Evolutionary conservation across 352 stramenopile species (phyloP), one percentile per base, ranked within the genome.

Genomic region (Globisporangium yorkense): DNA sequence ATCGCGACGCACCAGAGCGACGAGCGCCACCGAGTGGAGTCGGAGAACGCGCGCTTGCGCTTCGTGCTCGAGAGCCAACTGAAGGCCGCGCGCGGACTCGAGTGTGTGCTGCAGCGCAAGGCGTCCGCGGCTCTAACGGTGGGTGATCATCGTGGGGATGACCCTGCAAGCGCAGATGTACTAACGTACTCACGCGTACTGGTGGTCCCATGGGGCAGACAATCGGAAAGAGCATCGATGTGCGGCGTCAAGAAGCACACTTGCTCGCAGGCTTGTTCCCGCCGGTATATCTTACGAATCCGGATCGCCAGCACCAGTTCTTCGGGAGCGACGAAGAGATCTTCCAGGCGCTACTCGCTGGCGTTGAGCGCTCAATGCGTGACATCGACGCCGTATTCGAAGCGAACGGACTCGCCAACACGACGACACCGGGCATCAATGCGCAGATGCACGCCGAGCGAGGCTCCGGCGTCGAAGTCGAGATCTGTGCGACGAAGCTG

Each of bases 401-500:
- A 4, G 39, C 39, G 39, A 44, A 18, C 50, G 62, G 61, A 8
- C 51, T 76, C 24, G 18, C 10, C 5, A 15, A 12, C 39, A 12
- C 9, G 3, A 18, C 39, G 39, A 44, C 12, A 12, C 5, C 39
- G 39, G 39, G 39, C 5, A 15, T 44, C 39, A 44, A 18, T 12
- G 39, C 39, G 18, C 39, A 44, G 12, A 44, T 44, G 39, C 39
- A 18, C 24, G 57, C 51, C 58, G 68, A 71, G 5, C 46, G 59
- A 10, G 59, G 63, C 24, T 59, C 60, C 13, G 58, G 62, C 43
- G 59, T 77, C 33, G 75, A 68, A 59, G 67, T 83, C 58, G 71
- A 78, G 63, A 72, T 83, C 48, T 78, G 75, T 33, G 71, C 63
- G 39, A 80, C 68, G 47, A 80, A 83, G 51, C 63, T 80, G 16